These are phyloP conservation scores for Chlorella sp. DNA, from an alignment of 139 green algal genomes.

Conservation along the genomic window DNA sequence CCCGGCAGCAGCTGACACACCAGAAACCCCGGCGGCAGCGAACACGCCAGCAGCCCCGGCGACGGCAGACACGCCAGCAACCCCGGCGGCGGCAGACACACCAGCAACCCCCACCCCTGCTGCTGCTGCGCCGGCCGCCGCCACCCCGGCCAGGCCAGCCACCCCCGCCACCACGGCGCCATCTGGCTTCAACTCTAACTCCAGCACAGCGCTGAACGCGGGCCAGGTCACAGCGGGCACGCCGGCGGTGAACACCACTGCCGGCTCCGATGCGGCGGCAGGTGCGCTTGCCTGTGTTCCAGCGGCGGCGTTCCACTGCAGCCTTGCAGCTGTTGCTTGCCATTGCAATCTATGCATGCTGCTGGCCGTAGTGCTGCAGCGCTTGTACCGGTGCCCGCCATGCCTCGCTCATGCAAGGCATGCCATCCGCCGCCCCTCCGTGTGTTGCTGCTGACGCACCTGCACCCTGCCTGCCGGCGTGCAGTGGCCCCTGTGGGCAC, in stretches of 20 bases:
- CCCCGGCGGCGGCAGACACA: not conserved
- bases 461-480: not conserved
- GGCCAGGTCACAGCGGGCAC: not conserved
- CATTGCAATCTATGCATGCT: not conserved
- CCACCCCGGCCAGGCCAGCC: not conserved
- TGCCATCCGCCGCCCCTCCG: not conserved
- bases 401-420: not conserved
- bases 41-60: not conserved
- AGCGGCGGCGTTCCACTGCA: too few species aligned
- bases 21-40: not conserved
- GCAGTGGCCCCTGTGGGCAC: conserved; percentile 6
- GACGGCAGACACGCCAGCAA: not conserved
- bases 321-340: not conserved
- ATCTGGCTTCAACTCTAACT: not conserved
- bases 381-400: not conserved
- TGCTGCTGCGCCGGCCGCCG: not conserved
- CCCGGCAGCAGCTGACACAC: not conserved
- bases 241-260: not conserved
- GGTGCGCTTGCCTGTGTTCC: not conserved
- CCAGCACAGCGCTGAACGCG: not conserved
- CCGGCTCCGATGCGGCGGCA: not conserved
- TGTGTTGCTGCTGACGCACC: not conserved
- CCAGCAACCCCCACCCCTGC: not conserved
- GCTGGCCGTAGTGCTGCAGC: not conserved
- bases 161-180: not conserved